These are phyloP conservation scores for Naganishia friedmannii DNA, from an alignment of 768 basidiomycete species.

Conservation along the genomic window DNA sequence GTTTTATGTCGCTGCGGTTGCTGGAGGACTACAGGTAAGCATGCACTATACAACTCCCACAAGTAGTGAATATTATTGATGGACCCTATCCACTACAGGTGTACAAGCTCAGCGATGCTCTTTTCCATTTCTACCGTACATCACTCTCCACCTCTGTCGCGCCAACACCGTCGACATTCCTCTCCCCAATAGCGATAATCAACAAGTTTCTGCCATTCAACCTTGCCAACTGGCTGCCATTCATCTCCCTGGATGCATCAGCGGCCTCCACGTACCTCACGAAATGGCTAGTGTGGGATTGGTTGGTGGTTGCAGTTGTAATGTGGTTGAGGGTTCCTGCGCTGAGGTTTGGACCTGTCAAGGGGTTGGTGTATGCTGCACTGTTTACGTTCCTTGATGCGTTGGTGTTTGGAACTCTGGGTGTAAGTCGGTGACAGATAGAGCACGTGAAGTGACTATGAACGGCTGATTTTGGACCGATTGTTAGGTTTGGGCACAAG, in stretches of 20 bases:
- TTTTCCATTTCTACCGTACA: constrained; percentile 24
- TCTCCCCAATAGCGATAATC: constrained; percentile 22
- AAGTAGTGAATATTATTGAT: neutral
- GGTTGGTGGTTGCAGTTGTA: neutral
- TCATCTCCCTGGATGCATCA: constrained; percentile 14
- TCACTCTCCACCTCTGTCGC: constrained; percentile 18
- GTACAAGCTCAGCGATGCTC: constrained; percentile 30
- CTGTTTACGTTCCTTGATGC: constrained; percentile 23
- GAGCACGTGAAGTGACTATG: no score
- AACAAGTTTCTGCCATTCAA: constrained; percentile 14
- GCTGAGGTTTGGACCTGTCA: constrained; percentile 8
- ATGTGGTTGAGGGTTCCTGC: constrained; percentile 19
- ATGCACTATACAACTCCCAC: neutral
- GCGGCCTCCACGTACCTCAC: constrained; percentile 20
- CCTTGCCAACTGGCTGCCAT: constrained; percentile 24
- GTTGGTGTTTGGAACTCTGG: constrained; percentile 21
- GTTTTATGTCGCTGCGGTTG: constrained; percentile 24
- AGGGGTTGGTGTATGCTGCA: neutral
- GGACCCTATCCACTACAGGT: neutral
- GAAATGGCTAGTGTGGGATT: constrained; percentile 30
- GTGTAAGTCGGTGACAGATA: constrained; percentile 1
- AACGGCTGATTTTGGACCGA: neutral
- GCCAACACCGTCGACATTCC: constrained; percentile 15
- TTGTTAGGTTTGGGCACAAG: constrained; percentile 17
- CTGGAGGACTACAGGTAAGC: constrained; percentile 23